phyloP scores from a whole-genome alignment of 352 stramenopile genomes.

The Phytophthora uliginosa region DNA sequence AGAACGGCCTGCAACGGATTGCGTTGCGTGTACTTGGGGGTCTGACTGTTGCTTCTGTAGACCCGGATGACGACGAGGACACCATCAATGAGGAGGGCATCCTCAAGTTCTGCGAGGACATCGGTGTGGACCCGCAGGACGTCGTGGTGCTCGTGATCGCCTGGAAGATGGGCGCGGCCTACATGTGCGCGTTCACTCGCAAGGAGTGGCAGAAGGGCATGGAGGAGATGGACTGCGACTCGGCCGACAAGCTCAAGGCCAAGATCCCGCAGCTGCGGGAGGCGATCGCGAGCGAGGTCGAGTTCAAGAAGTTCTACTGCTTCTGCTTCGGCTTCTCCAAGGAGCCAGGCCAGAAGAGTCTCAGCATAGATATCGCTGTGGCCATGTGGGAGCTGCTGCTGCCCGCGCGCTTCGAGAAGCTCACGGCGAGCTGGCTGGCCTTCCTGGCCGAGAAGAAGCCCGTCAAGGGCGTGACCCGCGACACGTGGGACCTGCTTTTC shows the following conservation, averaged over 20 bases:
- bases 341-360: slow-evolving; percentile 89
- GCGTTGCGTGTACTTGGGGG: background rate
- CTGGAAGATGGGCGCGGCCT: slow-evolving; percentile 89
- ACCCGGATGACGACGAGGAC: slow-evolving; percentile 68
- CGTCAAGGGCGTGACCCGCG: slow-evolving; percentile 85
- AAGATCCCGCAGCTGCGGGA: slow-evolving; percentile 69
- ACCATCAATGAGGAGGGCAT: slow-evolving; percentile 81
- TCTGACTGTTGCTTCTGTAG: slow-evolving; percentile 17
- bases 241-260: slow-evolving; percentile 60
- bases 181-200: slow-evolving; percentile 89
- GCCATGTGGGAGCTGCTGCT: slow-evolving; percentile 92
- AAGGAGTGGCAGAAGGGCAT: slow-evolving; percentile 89
- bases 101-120: slow-evolving; percentile 85
- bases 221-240: slow-evolving; percentile 83
- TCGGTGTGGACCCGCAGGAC: slow-evolving; percentile 81
- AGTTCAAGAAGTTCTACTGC: slow-evolving; percentile 89
- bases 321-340: slow-evolving; percentile 93
- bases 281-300: slow-evolving; percentile 56
- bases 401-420: slow-evolving; percentile 65
- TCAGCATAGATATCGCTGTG: slow-evolving; percentile 86
- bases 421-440: slow-evolving; percentile 76
- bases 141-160: slow-evolving; percentile 86
- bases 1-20: background rate
- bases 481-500: slow-evolving; percentile 89
- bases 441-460: slow-evolving; percentile 84